Base-by-base conservation (phyloP, 192 early-diverging fungal species). In the Podila epicladia region DNA sequence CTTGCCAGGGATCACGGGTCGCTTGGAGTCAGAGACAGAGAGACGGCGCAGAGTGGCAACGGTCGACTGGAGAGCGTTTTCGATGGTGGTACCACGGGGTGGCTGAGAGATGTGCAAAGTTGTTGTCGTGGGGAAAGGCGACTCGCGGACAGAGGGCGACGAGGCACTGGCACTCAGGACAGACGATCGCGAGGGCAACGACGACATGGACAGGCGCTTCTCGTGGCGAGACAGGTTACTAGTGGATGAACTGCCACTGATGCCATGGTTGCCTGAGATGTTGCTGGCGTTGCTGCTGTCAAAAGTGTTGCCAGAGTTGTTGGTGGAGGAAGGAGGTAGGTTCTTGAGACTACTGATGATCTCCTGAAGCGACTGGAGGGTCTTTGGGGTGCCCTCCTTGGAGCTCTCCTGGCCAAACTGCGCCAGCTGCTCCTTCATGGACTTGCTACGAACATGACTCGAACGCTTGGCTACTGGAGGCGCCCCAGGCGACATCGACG, bases 331-430 rank as follows among this genome's bases (percentile, higher is more conserved):
- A 62, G 38, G 85, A 71, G 89, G 87, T 7, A 90, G 59, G 51
- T 59, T 83, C 45, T 87, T 88, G 28, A 90, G 70, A 29, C 75
- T 86, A 57, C 80, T 86, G 45, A 90, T 90, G 45, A 88, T 88
- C 48, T 87, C 71, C 53, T 88, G 89, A 38, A 90, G 58, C 22
- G 85, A 87, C 58, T 87, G 73, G 12, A 90, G 58, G 1, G 85
- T 79, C 37, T 80, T 82, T 8, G 82, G 72, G 8, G 65, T 58
- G 45, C 83, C 82, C 41, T 83, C 72, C 37, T 64, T 68, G 66
- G 66, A 64, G 11, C 48, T 24, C 6, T 79, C 65, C 22, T 78
- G 68, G 17, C 58, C 49, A 29, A 62, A 38, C 49, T 68, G 76
- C 1, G 37, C 70, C 6, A 79, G 12, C 26, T 79, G 76, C 29